Evolutionary conservation across 768 basidiomycete genomes (phyloP).

Genomic region (Suillus spraguei): DNA sequence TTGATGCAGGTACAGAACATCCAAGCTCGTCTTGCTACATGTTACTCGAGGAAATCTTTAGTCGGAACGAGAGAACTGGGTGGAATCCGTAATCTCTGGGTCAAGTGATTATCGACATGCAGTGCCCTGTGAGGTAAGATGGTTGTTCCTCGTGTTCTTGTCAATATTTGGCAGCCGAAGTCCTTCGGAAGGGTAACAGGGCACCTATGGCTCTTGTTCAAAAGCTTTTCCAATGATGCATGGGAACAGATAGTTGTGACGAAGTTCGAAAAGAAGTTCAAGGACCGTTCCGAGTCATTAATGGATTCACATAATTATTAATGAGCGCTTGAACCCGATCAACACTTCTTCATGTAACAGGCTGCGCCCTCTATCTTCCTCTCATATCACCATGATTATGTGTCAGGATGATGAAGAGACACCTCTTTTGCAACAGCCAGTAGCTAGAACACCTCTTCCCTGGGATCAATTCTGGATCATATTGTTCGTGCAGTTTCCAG

Average conservation of each 20-base stretch:
- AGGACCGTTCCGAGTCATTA: no score
- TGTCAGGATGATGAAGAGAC: not conserved
- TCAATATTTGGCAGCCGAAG: no score
- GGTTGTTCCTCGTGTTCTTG: no score
- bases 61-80: no score
- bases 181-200: no score
- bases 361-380: not conserved
- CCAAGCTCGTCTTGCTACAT: not conserved
- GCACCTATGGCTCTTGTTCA: no score
- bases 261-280: no score
- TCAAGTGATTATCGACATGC: no score
- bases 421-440: not conserved
- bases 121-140: no score
- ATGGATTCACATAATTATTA: no score
- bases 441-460: not conserved
- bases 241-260: not conserved
- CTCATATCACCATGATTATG: not conserved
- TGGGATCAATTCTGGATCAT: conserved; percentile 5
- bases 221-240: no score
- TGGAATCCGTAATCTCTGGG: no score
- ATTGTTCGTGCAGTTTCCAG: conserved; percentile 1
- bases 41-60: not conserved
- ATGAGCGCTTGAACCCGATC: not conserved
- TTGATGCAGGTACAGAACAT: not conserved
- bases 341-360: not conserved